phyloP scores from a whole-genome alignment of 2,329 filamentous ascomycete species.

The Penicillium corylophilum region DNA sequence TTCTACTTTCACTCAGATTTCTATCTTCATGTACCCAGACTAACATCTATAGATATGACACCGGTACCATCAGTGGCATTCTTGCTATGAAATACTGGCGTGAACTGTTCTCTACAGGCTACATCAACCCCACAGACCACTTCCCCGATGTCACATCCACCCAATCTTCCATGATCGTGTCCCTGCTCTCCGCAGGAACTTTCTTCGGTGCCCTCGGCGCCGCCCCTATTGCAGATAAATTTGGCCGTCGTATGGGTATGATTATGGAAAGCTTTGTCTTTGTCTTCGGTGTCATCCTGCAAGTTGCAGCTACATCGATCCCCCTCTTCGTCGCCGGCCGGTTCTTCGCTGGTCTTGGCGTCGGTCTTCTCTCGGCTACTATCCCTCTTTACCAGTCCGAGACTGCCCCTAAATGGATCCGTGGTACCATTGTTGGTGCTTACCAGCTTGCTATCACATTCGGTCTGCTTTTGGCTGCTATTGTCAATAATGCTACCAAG shows the following conservation, averaged over 20 bases:
- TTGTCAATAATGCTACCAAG: slow-evolving; percentile 70
- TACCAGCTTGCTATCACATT: slow-evolving; percentile 82
- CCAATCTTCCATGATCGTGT: slow-evolving; percentile 25
- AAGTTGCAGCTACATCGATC: slow-evolving; percentile 32
- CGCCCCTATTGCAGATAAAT: slow-evolving; percentile 36
- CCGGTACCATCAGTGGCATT: slow-evolving; percentile 55
- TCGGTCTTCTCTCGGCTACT: slow-evolving; percentile 75
- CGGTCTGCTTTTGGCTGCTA: slow-evolving; percentile 70
- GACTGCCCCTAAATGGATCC: slow-evolving; percentile 69
- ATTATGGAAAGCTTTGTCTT: slow-evolving; percentile 36
- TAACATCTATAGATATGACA: slow-evolving; percentile 45
- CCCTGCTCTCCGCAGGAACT: slow-evolving; percentile 63
- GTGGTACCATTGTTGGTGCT: slow-evolving; percentile 71
- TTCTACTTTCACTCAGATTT: slow-evolving; percentile 24
- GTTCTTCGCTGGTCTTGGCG: slow-evolving; percentile 55
- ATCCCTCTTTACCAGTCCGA: slow-evolving; percentile 75
- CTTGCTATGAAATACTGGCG: slow-evolving; percentile 51
- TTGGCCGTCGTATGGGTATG: slow-evolving; percentile 45
- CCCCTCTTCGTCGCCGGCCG: slow-evolving; percentile 50
- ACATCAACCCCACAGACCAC: slow-evolving; percentile 36
- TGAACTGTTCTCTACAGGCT: slow-evolving; percentile 34
- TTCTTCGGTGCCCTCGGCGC: slow-evolving; percentile 59
- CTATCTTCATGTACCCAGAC: slow-evolving; percentile 18
- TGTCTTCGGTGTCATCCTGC: slow-evolving; percentile 36
- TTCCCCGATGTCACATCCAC: slow-evolving; percentile 55